These are phyloP conservation scores for Tilletia indica DNA, from an alignment of 1,284 basidiomycete species.

Conservation along the genomic window DNA sequence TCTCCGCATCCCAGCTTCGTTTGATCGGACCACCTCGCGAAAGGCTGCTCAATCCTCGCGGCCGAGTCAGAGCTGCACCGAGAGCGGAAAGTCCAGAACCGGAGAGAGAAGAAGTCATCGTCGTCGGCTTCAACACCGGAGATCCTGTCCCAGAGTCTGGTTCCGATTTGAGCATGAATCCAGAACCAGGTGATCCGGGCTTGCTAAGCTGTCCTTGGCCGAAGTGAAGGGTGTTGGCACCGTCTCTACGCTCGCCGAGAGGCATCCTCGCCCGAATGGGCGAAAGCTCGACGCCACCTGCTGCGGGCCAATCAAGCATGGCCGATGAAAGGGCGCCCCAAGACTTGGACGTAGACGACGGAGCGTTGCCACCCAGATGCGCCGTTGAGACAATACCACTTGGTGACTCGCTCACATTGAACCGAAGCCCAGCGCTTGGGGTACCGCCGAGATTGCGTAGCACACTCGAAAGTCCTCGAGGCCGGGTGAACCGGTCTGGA, in stretches of 20 bases:
- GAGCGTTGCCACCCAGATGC: not conserved
- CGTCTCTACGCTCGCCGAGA: not conserved
- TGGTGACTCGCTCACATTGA: not conserved
- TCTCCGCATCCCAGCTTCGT: not conserved
- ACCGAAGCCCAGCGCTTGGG: slow-evolving; percentile 1
- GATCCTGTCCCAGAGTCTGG: not conserved
- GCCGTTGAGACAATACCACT: not conserved
- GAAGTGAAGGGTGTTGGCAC: not conserved
- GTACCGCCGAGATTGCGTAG: slow-evolving; percentile 1
- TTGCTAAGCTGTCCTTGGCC: not conserved
- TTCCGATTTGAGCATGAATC: not conserved
- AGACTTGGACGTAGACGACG: not conserved
- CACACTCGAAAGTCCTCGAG: slow-evolving; percentile 11
- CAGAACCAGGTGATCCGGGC: not conserved
- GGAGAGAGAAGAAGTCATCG: not conserved
- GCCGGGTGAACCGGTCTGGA: not conserved
- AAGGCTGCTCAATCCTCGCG: slow-evolving; percentile 3
- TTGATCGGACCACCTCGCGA: not conserved
- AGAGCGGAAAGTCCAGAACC: slow-evolving; percentile 11
- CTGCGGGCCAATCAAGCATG: slow-evolving; percentile 11
- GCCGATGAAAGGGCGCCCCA: slow-evolving; percentile 10
- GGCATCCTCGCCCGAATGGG: not conserved
- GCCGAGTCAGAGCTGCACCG: not conserved
- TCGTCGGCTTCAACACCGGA: not conserved
- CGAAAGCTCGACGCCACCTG: slow-evolving; percentile 14